A percentile compares a stretch with the other conserved stretches of the same genome.
These are phyloP conservation scores for Penicillium pulvis DNA, from an alignment of 495 filamentous ascomycete genomes.

Conservation along the genomic window DNA sequence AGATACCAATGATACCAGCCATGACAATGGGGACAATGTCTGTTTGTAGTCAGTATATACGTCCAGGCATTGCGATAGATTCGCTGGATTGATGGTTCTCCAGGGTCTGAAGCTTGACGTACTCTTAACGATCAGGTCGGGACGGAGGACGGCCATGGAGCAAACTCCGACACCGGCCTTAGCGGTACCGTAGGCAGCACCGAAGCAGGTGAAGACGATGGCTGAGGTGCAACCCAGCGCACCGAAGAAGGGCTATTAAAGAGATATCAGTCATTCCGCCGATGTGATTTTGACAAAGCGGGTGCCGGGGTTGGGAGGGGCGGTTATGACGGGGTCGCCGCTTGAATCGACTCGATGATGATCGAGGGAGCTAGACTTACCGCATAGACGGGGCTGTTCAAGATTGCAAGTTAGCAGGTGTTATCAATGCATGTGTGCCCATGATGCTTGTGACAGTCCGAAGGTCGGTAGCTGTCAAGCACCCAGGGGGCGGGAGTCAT, in stretches of 20 bases:
- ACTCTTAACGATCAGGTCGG: constrained; percentile 99
- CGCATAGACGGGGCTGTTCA: constrained; percentile 90
- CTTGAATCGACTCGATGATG: constrained; percentile 10
- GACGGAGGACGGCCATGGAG: constrained; percentile 95
- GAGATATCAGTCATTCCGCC: constrained; percentile 29
- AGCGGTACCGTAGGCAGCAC: constrained; percentile 96
- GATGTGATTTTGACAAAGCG: background rate
- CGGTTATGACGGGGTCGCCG: constrained; percentile 19
- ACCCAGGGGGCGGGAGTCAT: constrained; percentile 37
- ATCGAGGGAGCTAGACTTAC: constrained; percentile 63
- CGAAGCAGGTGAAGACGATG: constrained; percentile 99
- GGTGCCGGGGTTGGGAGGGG: constrained; percentile 17
- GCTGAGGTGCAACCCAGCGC: constrained; percentile 98
- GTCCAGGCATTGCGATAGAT: background rate
- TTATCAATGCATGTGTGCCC: constrained; percentile 16
- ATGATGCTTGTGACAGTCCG: constrained; percentile 23
- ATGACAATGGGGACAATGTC: constrained; percentile 99
- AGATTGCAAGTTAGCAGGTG: constrained; percentile 41
- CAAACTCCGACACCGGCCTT: constrained; percentile 99
- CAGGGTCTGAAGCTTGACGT: constrained; percentile 39
- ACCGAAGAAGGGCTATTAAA: constrained; percentile 91
- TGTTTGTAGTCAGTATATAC: constrained; percentile 41
- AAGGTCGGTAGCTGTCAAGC: constrained; percentile 28
- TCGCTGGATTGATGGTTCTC: background rate
- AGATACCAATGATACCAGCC: constrained; percentile 99